phyloP scores from a whole-genome alignment of 768 basidiomycete genomes.

The Leccinum rimulosum region DNA sequence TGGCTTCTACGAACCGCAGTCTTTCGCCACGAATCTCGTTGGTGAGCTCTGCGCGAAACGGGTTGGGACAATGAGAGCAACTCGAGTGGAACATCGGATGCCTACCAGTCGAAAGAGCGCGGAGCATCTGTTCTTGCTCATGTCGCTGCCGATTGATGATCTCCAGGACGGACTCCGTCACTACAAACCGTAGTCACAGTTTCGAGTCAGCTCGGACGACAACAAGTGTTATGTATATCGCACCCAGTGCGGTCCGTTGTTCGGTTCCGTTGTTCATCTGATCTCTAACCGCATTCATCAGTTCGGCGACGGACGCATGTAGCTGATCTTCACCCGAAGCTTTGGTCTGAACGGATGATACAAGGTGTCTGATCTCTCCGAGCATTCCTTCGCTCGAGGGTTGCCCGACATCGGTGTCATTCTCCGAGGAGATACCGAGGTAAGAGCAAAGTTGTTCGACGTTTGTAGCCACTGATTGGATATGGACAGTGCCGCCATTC shows the following conservation, averaged over 20 bases:
- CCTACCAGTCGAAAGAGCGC: constrained; percentile 62
- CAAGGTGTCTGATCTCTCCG: constrained; percentile 33
- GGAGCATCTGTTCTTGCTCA: constrained; percentile 70
- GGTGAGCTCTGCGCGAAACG: constrained; percentile 56
- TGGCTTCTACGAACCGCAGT: constrained; percentile 87
- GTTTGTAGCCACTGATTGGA: constrained; percentile 56
- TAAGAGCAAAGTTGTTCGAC: constrained; percentile 59
- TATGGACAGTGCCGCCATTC: constrained; percentile 70
- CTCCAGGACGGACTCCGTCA: constrained; percentile 54
- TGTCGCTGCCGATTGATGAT: constrained; percentile 67
- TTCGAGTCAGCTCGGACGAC: constrained; percentile 8
- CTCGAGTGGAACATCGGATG: background rate
- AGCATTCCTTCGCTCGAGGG: constrained; percentile 29
- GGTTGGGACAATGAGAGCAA: background rate
- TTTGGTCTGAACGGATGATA: constrained; percentile 33
- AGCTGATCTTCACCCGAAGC: constrained; percentile 31
- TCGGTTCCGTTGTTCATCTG: constrained; percentile 39
- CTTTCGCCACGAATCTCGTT: constrained; percentile 85
- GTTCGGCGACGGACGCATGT: constrained; percentile 34
- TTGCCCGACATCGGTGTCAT: constrained; percentile 10
- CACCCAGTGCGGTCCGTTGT: constrained; percentile 40
- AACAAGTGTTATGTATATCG: constrained; percentile 12
- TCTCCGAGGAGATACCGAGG: constrained; percentile 40
- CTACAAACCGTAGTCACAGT: constrained; percentile 32
- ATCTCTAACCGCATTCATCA: constrained; percentile 40